phyloP scores from a whole-genome alignment of 1,284 basidiomycete genomes.

The Hypsizygus ulmarius region DNA sequence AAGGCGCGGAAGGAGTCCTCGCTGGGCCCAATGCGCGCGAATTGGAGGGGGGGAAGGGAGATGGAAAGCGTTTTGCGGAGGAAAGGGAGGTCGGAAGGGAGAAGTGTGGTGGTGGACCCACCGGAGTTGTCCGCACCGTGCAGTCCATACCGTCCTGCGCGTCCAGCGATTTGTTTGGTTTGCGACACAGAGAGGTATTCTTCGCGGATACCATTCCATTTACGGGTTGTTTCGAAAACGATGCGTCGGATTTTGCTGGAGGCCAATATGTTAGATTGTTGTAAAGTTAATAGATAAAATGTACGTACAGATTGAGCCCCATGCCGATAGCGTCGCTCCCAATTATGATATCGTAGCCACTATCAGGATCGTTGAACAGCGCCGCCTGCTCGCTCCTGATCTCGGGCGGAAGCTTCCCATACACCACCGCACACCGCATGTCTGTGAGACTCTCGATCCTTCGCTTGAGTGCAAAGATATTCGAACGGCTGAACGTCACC shows the following conservation, averaged over 20 bases:
- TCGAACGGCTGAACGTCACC: slow-evolving; percentile 79
- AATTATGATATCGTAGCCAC: slow-evolving; percentile 81
- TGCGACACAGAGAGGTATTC: slow-evolving; percentile 70
- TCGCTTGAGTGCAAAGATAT: slow-evolving; percentile 80
- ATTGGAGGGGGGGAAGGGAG: slow-evolving; percentile 26
- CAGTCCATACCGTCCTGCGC: slow-evolving; percentile 90
- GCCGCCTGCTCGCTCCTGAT: slow-evolving; percentile 86
- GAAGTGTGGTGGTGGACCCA: slow-evolving; percentile 75
- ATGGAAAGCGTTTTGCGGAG: slow-evolving; percentile 39
- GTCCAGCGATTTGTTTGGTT: slow-evolving; percentile 95
- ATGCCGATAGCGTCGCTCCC: slow-evolving; percentile 95
- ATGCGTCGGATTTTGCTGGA: slow-evolving; percentile 88
- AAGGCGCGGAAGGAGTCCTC: slow-evolving; percentile 18
- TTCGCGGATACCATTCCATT: slow-evolving; percentile 64
- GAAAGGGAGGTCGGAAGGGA: slow-evolving; percentile 62
- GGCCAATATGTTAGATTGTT: background rate
- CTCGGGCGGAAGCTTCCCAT: slow-evolving; percentile 89
- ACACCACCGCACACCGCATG: slow-evolving; percentile 83
- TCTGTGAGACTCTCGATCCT: slow-evolving; percentile 69
- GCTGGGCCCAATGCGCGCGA: slow-evolving; percentile 25
- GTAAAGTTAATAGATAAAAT: slow-evolving; percentile 1
- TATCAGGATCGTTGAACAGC: slow-evolving; percentile 80
- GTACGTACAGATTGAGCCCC: slow-evolving; percentile 89
- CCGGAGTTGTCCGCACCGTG: slow-evolving; percentile 49
- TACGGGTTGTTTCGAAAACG: slow-evolving; percentile 77